Conservation (phyloP, 1,284 basidiomycete genomes). For the Sporisorium scitamineum region DNA sequence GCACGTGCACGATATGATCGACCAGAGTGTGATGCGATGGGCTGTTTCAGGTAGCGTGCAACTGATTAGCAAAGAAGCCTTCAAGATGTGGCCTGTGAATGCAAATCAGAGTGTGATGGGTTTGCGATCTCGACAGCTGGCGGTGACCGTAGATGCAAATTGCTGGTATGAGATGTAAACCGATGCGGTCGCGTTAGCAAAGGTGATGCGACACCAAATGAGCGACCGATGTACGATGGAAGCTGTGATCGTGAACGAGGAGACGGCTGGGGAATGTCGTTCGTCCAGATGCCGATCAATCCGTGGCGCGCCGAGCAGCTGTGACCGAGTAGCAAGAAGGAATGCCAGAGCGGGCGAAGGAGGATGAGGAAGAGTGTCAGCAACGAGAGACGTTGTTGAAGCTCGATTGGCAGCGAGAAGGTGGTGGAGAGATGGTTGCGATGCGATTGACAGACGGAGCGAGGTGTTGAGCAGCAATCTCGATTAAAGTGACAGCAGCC, state of each 20-base stretch:
- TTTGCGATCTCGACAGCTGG: not conserved
- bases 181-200: not conserved
- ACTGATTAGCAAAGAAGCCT: not conserved
- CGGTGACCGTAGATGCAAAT: not conserved
- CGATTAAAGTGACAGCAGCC: slow-evolving; percentile 18
- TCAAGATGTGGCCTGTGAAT: not conserved
- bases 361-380: not conserved
- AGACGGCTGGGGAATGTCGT: not conserved
- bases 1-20: not conserved
- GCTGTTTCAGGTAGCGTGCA: not conserved
- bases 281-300: not conserved
- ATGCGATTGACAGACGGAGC: slow-evolving; percentile 1
- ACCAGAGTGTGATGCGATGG: not conserved
- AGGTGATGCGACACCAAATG: not conserved
- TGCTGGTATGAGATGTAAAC: not conserved
- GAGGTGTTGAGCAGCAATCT: slow-evolving; percentile 11
- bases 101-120: not conserved
- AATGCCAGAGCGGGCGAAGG: not conserved
- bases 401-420: not conserved
- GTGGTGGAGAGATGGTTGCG: slow-evolving; percentile 5
- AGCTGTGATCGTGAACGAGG: not conserved
- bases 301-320: not conserved
- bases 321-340: not conserved
- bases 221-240: not conserved
- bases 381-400: not conserved